These are phyloP conservation scores for Hapsidospora chrysogenum DNA, from an alignment of 495 filamentous ascomycete genomes.

Conservation along the genomic window DNA sequence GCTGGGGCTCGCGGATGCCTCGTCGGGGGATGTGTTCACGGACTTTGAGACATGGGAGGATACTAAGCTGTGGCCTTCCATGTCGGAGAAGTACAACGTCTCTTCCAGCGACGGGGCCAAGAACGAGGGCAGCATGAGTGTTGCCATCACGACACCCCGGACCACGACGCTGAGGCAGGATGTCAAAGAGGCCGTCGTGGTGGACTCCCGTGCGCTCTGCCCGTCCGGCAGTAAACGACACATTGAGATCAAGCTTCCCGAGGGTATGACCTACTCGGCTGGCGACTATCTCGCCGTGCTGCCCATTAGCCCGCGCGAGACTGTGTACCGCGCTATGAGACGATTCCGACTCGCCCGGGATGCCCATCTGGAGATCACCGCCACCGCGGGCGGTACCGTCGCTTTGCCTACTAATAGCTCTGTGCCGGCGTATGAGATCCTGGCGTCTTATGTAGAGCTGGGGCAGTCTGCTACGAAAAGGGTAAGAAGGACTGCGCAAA, in stretches of 20 bases:
- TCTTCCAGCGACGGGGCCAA: conserved; percentile 7
- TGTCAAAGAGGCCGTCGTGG: conserved; percentile 42
- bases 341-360: conserved; percentile 44
- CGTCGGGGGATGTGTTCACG: conserved; percentile 39
- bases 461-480: conserved; percentile 46
- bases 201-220: conserved; percentile 38
- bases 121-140: conserved; percentile 24
- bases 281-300: conserved; percentile 66
- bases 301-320: conserved; percentile 46
- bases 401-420: conserved; percentile 40
- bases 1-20: conserved; percentile 37
- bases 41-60: conserved; percentile 45
- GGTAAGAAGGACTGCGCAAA: conserved; percentile 10
- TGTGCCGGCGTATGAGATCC: conserved; percentile 41
- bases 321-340: conserved; percentile 34
- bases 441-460: conserved; percentile 58
- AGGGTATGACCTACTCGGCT: conserved; percentile 45
- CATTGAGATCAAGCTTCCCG: conserved; percentile 47
- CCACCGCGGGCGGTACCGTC: conserved; percentile 23
- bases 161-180: conserved; percentile 48
- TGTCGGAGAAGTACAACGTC: conserved; percentile 29
- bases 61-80: conserved; percentile 42
- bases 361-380: conserved; percentile 27
- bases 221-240: conserved; percentile 41
- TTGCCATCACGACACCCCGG: conserved; percentile 41